phyloP scores from a whole-genome alignment of 345 rosid genomes.

The Lenwebbia sp. region DNA sequence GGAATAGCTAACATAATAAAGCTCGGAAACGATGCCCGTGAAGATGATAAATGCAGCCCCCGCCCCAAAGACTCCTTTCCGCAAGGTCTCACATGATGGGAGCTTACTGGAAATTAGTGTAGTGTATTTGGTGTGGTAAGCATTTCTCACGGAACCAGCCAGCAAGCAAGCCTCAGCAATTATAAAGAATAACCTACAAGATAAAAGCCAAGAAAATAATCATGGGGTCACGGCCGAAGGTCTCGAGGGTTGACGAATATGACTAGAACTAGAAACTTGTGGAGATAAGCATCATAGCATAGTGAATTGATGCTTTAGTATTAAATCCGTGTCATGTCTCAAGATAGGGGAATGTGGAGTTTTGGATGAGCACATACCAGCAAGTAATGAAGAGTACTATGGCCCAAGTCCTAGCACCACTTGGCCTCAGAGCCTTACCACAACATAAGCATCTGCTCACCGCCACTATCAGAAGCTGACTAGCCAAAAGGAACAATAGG shows the following conservation, averaged over 20 bases:
- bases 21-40: conserved; percentile 68
- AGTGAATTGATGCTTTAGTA: not conserved
- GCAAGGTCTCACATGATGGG: conserved; percentile 41
- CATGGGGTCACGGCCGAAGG: not conserved
- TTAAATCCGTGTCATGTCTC: not conserved
- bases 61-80: conserved; percentile 86
- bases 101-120: conserved; percentile 8
- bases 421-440: conserved; percentile 69
- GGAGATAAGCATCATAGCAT: not conserved
- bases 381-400: conserved; percentile 61
- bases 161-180: conserved; percentile 82
- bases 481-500: conserved; percentile 41
- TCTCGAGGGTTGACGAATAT: not conserved
- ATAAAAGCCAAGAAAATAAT: not conserved
- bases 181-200: conserved; percentile 71
- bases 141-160: conserved; percentile 75
- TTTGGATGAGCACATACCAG: conserved; percentile 35
- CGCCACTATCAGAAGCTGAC: conserved; percentile 60
- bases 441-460: conserved; percentile 74
- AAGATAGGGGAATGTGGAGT: not conserved
- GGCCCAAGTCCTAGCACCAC: conserved; percentile 69
- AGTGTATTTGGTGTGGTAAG: conserved; percentile 75
- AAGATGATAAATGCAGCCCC: conserved; percentile 77
- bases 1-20: conserved; percentile 64
- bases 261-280: not conserved